phyloP scores from a whole-genome alignment of 352 stramenopile species.

The Pythium myriotylum region DNA sequence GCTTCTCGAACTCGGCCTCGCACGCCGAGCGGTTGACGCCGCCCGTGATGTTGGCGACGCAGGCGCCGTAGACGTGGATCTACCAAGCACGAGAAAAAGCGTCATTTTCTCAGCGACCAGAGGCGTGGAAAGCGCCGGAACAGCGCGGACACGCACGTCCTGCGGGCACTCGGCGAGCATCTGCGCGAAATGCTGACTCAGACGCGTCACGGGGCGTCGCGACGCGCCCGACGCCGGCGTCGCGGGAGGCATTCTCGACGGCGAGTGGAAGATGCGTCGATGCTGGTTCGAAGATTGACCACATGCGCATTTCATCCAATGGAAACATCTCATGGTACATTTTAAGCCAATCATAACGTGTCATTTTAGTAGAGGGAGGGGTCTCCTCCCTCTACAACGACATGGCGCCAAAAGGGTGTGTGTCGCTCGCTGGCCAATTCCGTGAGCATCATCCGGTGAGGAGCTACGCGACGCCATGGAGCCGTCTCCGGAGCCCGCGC shows the following conservation, averaged over 20 bases:
- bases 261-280: not conserved
- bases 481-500: not conserved
- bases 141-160: slow-evolving; percentile 39
- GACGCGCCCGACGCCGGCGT: slow-evolving; percentile 5
- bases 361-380: slow-evolving; percentile 7
- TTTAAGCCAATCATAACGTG: slow-evolving; percentile 6
- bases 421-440: not conserved
- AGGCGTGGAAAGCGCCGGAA: slow-evolving; percentile 3
- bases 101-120: slow-evolving; percentile 4
- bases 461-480: not conserved
- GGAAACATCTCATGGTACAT: not conserved
- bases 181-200: slow-evolving; percentile 69
- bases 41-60: slow-evolving; percentile 65
- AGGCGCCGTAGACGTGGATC: slow-evolving; percentile 84
- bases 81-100: slow-evolving; percentile 25
- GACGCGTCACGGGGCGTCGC: slow-evolving; percentile 40
- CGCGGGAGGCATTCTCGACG: slow-evolving; percentile 1
- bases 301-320: slow-evolving; percentile 12
- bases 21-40: slow-evolving; percentile 54
- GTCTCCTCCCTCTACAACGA: not conserved
- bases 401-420: slow-evolving; percentile 17
- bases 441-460: not conserved
- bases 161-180: slow-evolving; percentile 70
- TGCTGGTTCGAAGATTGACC: too few species aligned
- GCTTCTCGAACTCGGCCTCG: slow-evolving; percentile 74